Base-by-base conservation (phyloP, 2,329 filamentous ascomycete species). In the Alternaria infectoria region DNA sequence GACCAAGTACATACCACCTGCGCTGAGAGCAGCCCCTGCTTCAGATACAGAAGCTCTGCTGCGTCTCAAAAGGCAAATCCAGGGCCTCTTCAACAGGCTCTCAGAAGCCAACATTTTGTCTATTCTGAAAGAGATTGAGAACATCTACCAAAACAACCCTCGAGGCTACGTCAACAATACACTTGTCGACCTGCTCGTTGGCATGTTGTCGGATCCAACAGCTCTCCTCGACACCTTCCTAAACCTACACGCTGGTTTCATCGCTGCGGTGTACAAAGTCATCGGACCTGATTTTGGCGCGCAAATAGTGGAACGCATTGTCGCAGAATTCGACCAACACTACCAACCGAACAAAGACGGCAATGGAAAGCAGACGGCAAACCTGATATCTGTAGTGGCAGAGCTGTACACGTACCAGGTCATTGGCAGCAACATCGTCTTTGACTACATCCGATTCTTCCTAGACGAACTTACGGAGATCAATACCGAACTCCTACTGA, bases 401-500 rank as follows among this genome's bases (percentile, higher is more conserved):
- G 90, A 97, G 74, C 85, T 98, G 43, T 99, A 98, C 81, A 94
- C 93, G 54, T 97, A 99, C 75, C 92, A 97, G 72, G 89, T 97
- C 21, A 86, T 97, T 47, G 90, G 91, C 44, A 91, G 90, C 72
- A 91, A 89, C 55, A 86, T 99, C 26, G 86, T 98, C 25, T 98
- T 97, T 74, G 96, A 98, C 79, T 96, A 96, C 74, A 89, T 98
- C 75, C 90, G 92, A 28, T 83, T 92, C 45, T 90, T 97, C 55
- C 83, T 98, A 13, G 81, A 83, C 11, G 86, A 90, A 26, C 87
- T 98, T 3, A 92, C 90, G 0, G 95, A 98, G 77, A 82, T 91
- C 40, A 96, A 96, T 76, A 95, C 95, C 0, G 96, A 98, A 79
- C 84, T 98, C 2, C 84, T 98, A 10, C 85, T 99, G 19, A 90